phyloP scores from a whole-genome alignment of 2,329 filamentous ascomycete genomes.

The Penicillium sp. region DNA sequence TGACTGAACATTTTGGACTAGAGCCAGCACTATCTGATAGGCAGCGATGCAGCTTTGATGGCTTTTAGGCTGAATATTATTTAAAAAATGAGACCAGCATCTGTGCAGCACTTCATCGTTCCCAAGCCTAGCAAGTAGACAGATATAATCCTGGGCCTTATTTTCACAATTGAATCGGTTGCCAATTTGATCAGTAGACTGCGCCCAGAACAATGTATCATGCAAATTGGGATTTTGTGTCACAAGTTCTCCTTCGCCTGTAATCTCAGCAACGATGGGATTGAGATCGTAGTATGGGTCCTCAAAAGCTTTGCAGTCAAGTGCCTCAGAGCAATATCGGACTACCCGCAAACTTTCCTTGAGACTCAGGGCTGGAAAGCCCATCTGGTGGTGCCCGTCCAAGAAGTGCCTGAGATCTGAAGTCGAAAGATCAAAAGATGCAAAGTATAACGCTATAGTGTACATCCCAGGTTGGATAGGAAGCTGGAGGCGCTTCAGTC shows the following conservation, averaged over 20 bases:
- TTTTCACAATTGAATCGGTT: not conserved
- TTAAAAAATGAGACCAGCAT: slow-evolving; percentile 24
- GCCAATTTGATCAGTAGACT: not conserved
- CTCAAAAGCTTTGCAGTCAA: slow-evolving; percentile 25
- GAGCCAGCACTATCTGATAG: slow-evolving; percentile 27
- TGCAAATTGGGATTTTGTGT: slow-evolving; percentile 15
- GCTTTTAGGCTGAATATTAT: slow-evolving; percentile 6
- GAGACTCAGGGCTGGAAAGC: slow-evolving; percentile 1
- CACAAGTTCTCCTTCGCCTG: slow-evolving; percentile 17
- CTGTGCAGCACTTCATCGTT: slow-evolving; percentile 21
- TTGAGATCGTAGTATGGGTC: slow-evolving; percentile 20
- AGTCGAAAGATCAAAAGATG: slow-evolving; percentile 32
- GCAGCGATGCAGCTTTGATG: slow-evolving; percentile 13
- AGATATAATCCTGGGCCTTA: slow-evolving; percentile 20
- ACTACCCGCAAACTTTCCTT: slow-evolving; percentile 23
- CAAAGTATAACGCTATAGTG: slow-evolving; percentile 33
- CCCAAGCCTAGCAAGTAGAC: slow-evolving; percentile 29
- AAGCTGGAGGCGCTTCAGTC: slow-evolving; percentile 24
- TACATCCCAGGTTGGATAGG: slow-evolving; percentile 14
- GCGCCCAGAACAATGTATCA: slow-evolving; percentile 20
- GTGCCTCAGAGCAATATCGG: slow-evolving; percentile 20
- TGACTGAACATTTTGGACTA: slow-evolving; percentile 26
- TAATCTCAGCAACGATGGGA: slow-evolving; percentile 25
- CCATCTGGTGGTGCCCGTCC: slow-evolving; percentile 13
- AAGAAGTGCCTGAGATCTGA: slow-evolving; percentile 32